A percentile compares a stretch with the other conserved stretches of the same genome.
Evolutionary conservation across 1,139 yeast species (phyloP).

Genomic region (Hanseniaspora sp.): DNA sequence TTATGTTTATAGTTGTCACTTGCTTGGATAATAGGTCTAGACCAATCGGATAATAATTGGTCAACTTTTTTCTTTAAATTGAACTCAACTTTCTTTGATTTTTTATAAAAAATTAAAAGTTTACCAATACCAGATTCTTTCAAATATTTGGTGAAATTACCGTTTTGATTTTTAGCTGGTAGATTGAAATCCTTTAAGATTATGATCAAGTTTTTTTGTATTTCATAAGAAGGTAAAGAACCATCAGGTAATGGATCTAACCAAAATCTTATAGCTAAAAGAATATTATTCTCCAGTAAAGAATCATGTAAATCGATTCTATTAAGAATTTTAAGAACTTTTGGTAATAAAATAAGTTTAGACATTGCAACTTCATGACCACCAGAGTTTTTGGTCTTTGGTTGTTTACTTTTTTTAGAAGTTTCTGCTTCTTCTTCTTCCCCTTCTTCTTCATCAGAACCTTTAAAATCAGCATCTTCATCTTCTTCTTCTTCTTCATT

Average conservation of each 20-base stretch:
- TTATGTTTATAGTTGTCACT: conserved; percentile 91
- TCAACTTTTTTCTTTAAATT: conserved; percentile 80
- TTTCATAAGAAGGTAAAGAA: conserved; percentile 90
- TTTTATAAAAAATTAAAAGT: conserved; percentile 85
- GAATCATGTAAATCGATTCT: conserved; percentile 85
- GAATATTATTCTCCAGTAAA: conserved; percentile 80
- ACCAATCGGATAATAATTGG: conserved; percentile 90
- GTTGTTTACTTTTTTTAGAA: background rate
- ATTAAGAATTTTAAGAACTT: conserved; percentile 62
- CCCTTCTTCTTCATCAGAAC: conserved; percentile 3
- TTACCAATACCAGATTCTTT: conserved; percentile 92
- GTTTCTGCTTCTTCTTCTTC: conserved; percentile 13
- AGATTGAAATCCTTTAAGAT: conserved; percentile 11
- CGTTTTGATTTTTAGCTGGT: conserved; percentile 59
- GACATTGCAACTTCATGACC: conserved; percentile 48
- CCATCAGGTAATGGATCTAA: conserved; percentile 97
- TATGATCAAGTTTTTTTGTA: conserved; percentile 70
- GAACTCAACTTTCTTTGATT: conserved; percentile 81
- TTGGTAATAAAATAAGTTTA: conserved; percentile 69
- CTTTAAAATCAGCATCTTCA: conserved; percentile 40
- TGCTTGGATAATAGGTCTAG: conserved; percentile 92
- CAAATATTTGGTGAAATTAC: conserved; percentile 89
- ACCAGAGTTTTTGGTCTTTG: conserved; percentile 35
- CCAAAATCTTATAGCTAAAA: conserved; percentile 94
- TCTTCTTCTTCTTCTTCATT: conserved; percentile 25